These are phyloP conservation scores for Mucor mucedo DNA, from an alignment of 371 early-diverging fungal genomes.

Conservation along the genomic window DNA sequence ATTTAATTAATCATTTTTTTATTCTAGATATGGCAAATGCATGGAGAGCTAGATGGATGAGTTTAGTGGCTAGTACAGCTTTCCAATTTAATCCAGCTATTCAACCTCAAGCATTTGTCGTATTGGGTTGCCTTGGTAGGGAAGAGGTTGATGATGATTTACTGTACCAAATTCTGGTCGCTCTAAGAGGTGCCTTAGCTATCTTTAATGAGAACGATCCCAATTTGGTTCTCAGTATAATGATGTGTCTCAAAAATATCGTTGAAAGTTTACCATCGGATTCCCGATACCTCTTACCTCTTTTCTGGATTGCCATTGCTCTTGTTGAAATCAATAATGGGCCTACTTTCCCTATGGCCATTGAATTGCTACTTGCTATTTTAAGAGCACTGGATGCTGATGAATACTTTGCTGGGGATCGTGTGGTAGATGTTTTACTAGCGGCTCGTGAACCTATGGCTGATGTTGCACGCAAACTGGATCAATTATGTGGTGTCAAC, in stretches of 20 bases:
- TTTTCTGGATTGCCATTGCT: slow-evolving; percentile 91
- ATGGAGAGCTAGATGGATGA: slow-evolving; percentile 92
- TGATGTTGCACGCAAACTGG: slow-evolving; percentile 72
- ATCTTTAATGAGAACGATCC: slow-evolving; percentile 83
- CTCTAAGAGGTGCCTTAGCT: slow-evolving; percentile 83
- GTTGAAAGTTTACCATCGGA: slow-evolving; percentile 81
- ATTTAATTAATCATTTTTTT: slow-evolving; percentile 2
- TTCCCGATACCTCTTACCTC: slow-evolving; percentile 75
- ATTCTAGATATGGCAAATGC: slow-evolving; percentile 69
- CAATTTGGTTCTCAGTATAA: slow-evolving; percentile 79
- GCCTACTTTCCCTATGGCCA: slow-evolving; percentile 75
- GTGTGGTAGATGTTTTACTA: slow-evolving; percentile 70
- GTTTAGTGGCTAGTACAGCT: slow-evolving; percentile 86
- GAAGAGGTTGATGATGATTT: slow-evolving; percentile 89
- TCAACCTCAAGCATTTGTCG: slow-evolving; percentile 93
- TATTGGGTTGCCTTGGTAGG: slow-evolving; percentile 86
- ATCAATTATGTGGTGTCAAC: slow-evolving; percentile 75
- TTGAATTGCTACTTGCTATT: slow-evolving; percentile 73
- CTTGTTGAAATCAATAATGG: slow-evolving; percentile 86
- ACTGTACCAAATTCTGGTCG: slow-evolving; percentile 87
- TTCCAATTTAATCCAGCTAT: slow-evolving; percentile 94
- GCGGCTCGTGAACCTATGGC: slow-evolving; percentile 75
- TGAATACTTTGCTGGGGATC: slow-evolving; percentile 73
- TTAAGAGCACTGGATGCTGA: slow-evolving; percentile 75
- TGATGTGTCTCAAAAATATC: slow-evolving; percentile 88